These are phyloP conservation scores for Schizochytrium sp. DNA, from an alignment of 108 stramenopile genomes.

Conservation along the genomic window DNA sequence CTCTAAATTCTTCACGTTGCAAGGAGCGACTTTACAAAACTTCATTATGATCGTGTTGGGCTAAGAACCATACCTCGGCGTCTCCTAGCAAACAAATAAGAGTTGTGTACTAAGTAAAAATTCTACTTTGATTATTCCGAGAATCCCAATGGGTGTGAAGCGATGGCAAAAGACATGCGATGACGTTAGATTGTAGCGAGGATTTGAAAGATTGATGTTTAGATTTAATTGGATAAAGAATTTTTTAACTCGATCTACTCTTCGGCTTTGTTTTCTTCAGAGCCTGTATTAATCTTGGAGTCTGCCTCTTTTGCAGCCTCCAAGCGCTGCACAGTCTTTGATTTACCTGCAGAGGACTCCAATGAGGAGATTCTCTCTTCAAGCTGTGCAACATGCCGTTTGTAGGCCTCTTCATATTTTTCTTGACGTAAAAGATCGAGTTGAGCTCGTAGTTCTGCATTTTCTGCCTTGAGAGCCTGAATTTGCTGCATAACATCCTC, in stretches of 20 bases:
- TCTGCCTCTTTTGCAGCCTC: constrained; percentile 44
- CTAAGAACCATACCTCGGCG: too few relatives aligned
- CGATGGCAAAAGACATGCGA: too few relatives aligned
- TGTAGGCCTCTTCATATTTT: constrained; percentile 60
- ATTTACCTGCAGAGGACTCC: constrained; percentile 16
- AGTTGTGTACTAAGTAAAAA: too few relatives aligned
- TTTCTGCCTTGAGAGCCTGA: constrained; percentile 39
- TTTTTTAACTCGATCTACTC: background rate
- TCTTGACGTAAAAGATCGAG: constrained; percentile 56
- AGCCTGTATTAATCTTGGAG: background rate
- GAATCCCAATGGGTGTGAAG: too few relatives aligned
- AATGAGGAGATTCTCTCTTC: constrained; percentile 5
- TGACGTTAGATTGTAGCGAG: too few relatives aligned
- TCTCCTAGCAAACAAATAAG: too few relatives aligned
- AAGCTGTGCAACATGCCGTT: constrained; percentile 26
- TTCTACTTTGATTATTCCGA: too few relatives aligned
- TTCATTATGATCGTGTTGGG: too few relatives aligned
- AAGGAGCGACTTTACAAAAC: too few relatives aligned
- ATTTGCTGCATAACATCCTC: background rate
- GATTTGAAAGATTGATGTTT: too few relatives aligned
- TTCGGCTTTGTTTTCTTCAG: background rate
- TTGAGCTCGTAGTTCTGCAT: constrained; percentile 28
- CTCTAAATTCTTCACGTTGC: too few relatives aligned
- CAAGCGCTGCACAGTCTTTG: background rate
- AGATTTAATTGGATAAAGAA: too few relatives aligned